Base-by-base conservation (phyloP, 495 filamentous ascomycete genomes). In the Penicillium riverlandense region DNA sequence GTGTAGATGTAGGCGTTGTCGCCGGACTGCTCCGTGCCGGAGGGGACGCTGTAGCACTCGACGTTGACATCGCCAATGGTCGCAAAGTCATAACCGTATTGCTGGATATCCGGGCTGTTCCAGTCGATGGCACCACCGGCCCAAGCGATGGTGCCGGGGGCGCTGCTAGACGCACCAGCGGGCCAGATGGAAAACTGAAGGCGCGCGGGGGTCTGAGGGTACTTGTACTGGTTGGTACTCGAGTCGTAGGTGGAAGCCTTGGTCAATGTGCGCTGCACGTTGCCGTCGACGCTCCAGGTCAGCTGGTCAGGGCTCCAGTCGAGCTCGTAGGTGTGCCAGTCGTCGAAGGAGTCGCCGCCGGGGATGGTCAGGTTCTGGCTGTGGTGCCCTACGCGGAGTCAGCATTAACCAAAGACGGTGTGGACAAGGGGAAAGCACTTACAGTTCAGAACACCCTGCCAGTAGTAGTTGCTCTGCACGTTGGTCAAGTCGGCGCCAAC, bases 121-220 rank as follows among this genome's bases (percentile, higher is more conserved):
- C 92, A 98, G 67, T 94, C 75, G 50, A 98, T 88, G 44, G 74
- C 65, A 47, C 92, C 92, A 54, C 92, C 92, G 11, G 92, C 84
- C 92, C 92, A 98, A 38, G 79, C 76, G 49, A 96, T 79, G 11
- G 92, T 97, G 47, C 94, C 92, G 54, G 82, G 43, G 27, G 78
- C 85, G 59, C 95, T 96, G 63, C 77, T 75, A 14, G 80, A 63
- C 37, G 83, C 74, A 54, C 92, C 92, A 50, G 87, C 92, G 45
- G 92, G 94, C 92, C 92, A 98, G 58, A 97, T 79, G 10, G 94
- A 97, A 49, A 98, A 72, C 70, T 96, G 86, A 40, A 98, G 78
- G 50, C 92, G 86, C n/a, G 94, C 64, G 3, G 92, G 92, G 2
- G 88, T 95, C 67, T 96, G 92, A 12, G 92, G 92, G 74, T 78